Conservation (phyloP, 2,329 filamentous ascomycete genomes). For the Hypoxylon sp. region DNA sequence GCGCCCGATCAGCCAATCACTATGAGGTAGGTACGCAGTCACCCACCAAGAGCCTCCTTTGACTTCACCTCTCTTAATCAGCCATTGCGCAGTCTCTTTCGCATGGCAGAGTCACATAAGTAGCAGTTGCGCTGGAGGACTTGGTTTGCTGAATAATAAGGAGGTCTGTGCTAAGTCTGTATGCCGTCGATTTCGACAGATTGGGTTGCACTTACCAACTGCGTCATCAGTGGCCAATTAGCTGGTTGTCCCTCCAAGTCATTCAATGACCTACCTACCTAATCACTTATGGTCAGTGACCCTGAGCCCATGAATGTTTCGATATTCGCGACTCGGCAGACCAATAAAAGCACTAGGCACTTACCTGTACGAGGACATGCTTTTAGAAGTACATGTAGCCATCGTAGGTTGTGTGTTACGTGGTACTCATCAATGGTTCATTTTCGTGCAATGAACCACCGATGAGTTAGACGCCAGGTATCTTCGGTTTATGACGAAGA, state of each 20-base stretch:
- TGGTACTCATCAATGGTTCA: not conserved
- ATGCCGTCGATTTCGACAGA: not conserved
- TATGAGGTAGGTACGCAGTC: not conserved
- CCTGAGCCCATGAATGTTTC: not conserved
- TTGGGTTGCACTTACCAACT: not conserved
- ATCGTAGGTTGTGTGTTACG: not conserved
- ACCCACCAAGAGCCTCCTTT: slow-evolving; percentile 1
- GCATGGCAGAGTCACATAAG: not conserved
- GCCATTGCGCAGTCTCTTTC: not conserved
- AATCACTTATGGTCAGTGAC: not conserved
- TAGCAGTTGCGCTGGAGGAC: not conserved
- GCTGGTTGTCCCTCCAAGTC: not conserved
- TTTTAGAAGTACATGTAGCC: not conserved
- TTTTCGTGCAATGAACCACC: not conserved
- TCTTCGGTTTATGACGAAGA: not conserved
- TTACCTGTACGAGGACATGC: not conserved
- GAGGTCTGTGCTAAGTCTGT: not conserved
- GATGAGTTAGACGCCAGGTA: not conserved
- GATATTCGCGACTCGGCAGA: not conserved
- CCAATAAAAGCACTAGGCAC: not conserved
- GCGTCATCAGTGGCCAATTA: not conserved
- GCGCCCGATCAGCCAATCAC: slow-evolving; percentile 19
- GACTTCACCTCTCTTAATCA: slow-evolving; percentile 21
- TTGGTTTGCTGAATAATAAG: no score
- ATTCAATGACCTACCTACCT: not conserved